phyloP scores from a whole-genome alignment of 2,329 filamentous ascomycete genomes.

The Zymoseptoria brevis region DNA sequence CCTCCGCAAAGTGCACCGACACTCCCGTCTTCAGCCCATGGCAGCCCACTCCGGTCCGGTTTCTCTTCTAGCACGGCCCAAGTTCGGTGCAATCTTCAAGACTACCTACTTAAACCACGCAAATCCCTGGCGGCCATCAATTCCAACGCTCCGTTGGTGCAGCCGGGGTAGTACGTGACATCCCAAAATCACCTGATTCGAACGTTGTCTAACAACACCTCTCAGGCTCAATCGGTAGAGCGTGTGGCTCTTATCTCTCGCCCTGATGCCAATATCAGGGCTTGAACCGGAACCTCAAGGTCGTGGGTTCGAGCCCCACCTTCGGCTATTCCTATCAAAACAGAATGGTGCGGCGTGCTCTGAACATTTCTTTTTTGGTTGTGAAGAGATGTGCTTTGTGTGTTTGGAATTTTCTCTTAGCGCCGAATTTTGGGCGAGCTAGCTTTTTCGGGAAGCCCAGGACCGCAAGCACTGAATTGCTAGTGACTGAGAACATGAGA shows the following conservation, averaged over 20 bases:
- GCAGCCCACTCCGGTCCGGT: neutral
- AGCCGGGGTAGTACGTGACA: neutral
- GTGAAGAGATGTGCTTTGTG: neutral
- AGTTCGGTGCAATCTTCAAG: neutral
- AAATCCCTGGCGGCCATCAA: neutral
- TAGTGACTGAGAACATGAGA: neutral
- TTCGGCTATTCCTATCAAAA: constrained; percentile 19
- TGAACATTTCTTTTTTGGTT: neutral
- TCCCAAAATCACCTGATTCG: neutral
- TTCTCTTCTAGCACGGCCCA: neutral
- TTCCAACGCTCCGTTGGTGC: neutral
- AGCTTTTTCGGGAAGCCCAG: neutral
- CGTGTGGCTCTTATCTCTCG: constrained; percentile 42
- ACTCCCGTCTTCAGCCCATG: neutral
- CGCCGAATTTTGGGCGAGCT: neutral
- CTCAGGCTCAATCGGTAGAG: constrained; percentile 44
- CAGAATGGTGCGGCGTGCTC: neutral
- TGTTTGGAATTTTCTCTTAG: neutral
- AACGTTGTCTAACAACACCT: neutral
- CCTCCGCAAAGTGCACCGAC: neutral
- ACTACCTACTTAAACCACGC: neutral
- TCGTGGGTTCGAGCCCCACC: constrained; percentile 17
- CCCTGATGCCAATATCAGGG: neutral
- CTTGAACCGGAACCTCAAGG: constrained; percentile 1
- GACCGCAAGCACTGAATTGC: neutral